Percentiles rank a stretch among this genome's conserved stretches.
These are phyloP conservation scores for Paraphoma sp. DNA, from an alignment of 2,329 filamentous ascomycete genomes.

Conservation along the genomic window DNA sequence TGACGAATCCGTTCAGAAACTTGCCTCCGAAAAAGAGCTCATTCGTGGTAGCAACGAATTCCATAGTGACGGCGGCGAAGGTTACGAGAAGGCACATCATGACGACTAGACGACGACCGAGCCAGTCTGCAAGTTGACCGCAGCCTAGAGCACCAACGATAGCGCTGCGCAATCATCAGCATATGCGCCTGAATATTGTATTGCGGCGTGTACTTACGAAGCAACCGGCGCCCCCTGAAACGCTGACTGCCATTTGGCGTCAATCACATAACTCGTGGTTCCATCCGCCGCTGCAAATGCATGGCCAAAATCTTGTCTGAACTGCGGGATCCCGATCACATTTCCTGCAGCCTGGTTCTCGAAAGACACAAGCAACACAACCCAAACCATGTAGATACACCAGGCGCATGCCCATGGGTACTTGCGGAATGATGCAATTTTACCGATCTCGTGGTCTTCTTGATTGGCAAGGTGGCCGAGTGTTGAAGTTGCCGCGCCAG, in stretches of 20 bases:
- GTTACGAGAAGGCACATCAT: conserved; percentile 47
- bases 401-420: conserved; percentile 42
- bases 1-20: conserved; percentile 52
- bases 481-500: conserved; percentile 11
- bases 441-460: conserved; percentile 29
- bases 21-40: conserved; percentile 53
- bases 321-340: conserved; percentile 54
- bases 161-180: conserved; percentile 6
- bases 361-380: conserved; percentile 49
- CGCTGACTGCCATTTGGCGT: conserved; percentile 54
- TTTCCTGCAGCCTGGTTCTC: conserved; percentile 53
- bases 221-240: conserved; percentile 54
- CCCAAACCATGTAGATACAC: conserved; percentile 51
- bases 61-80: conserved; percentile 50
- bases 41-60: conserved; percentile 52
- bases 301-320: conserved; percentile 55
- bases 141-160: conserved; percentile 44
- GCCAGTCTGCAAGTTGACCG: conserved; percentile 46
- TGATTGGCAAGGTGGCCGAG: conserved; percentile 27
- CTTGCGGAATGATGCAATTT: conserved; percentile 32
- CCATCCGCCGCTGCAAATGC: conserved; percentile 29
- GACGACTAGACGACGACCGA: conserved; percentile 44
- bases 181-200: background rate
- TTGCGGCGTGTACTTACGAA: conserved; percentile 28
- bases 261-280: conserved; percentile 48